phyloP scores from a whole-genome alignment of 495 filamentous ascomycete species.

The Delitschia confertaspora region DNA sequence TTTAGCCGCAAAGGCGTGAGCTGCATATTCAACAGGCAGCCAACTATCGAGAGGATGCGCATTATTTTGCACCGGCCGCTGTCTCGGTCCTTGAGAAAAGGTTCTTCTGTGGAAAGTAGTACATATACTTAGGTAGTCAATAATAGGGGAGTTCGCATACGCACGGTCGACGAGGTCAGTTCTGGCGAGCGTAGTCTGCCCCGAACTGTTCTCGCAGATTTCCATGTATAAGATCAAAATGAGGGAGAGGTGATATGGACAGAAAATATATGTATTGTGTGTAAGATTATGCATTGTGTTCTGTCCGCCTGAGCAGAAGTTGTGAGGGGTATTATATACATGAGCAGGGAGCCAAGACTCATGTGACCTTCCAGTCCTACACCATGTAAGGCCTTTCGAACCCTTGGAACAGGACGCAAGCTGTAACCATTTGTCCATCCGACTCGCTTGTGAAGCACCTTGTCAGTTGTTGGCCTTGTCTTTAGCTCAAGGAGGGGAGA shows the following conservation, averaged over 20 bases:
- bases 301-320: too few relatives aligned
- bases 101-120: constrained; percentile 20
- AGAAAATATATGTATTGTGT: constrained; percentile 24
- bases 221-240: constrained; percentile 24
- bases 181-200: too few relatives aligned
- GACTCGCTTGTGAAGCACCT: too few relatives aligned
- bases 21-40: constrained; percentile 17
- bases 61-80: constrained; percentile 29
- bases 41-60: constrained; percentile 30
- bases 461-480: too few relatives aligned
- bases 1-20: constrained; percentile 7
- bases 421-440: constrained; percentile 23
- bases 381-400: constrained; percentile 8
- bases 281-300: constrained; percentile 8
- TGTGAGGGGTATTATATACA: too few relatives aligned
- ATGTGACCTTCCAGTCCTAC: constrained; percentile 9
- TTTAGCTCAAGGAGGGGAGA: too few relatives aligned
- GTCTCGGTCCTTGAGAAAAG: constrained; percentile 9
- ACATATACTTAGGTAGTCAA: constrained; percentile 31
- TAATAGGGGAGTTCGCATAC: too few relatives aligned
- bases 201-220: constrained; percentile 20
- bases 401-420: constrained; percentile 17
- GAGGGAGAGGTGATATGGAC: constrained; percentile 28
- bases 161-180: too few relatives aligned
- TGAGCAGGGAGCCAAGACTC: too few relatives aligned